Base-by-base conservation (phyloP, 2,329 filamentous ascomycete species). In the Hymenoscyphus scutula region DNA sequence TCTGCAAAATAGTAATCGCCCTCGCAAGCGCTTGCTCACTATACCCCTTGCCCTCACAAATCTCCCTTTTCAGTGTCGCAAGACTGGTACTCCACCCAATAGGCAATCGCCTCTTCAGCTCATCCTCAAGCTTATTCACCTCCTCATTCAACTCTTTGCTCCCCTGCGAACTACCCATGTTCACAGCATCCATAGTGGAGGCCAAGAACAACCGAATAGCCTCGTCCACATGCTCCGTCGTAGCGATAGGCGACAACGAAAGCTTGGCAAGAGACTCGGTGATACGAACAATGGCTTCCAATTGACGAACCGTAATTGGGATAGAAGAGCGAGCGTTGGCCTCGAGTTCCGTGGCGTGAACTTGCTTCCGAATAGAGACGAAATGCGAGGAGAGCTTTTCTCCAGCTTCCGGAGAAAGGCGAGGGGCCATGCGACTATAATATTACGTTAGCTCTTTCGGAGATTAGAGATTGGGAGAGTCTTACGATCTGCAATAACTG, bases 381-480 rank as follows among this genome's bases (percentile, higher is more conserved):
- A 99, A 99, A 77, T 99, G 94, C 1, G 92, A 97, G 0, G 92
- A 96, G 15, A 99, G 87, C 77, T 97, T 97, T 78, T 98, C 95
- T 0, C 94, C 91, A 0, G 95, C 95, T 77, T 96, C 91, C 19
- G 90, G 84, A 30, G 91, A 96, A 30, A 99, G 87, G 51, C 93
- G 89, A 23, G 95, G 95, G 1, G 95, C 95, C 73, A 94, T 98
- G 66, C 92, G 92, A 64, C 91, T 94, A 69, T 19, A n/a, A n/a
- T 32, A 10, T 55, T 13, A 10, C 2, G 45, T 3, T n/a, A 62
- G 41, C 15, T 48, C 41, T 48, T 25, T 19, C 4, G 23, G 41
- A 8, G 5, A 23, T 48, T 17, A 19, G 41, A 34, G 41, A 30
- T n/a, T 7, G 23, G 6, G n/a, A 10, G 53, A 37, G n/a, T n/a